Evolutionary conservation across 495 filamentous ascomycete genomes (phyloP).

Genomic region (Neurospora sp.): DNA sequence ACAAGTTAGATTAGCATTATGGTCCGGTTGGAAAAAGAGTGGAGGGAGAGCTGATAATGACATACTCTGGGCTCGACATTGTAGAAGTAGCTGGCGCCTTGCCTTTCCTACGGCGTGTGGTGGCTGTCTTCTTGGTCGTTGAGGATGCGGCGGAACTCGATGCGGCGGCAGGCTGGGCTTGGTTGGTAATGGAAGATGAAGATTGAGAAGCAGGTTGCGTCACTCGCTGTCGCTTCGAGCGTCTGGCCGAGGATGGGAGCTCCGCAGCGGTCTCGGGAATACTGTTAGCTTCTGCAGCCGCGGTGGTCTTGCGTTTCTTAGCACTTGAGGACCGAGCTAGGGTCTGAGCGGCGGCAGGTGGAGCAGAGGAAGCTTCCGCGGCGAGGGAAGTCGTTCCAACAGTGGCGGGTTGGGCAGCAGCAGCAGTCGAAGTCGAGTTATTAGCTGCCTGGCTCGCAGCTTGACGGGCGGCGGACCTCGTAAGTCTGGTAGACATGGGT

Average conservation of each 20-base stretch:
- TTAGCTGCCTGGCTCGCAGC: constrained; percentile 50
- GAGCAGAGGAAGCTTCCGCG: constrained; percentile 18
- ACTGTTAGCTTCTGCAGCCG: constrained; percentile 10
- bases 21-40: not conserved
- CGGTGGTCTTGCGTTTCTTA: constrained; percentile 32
- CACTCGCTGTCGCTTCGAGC: constrained; percentile 43
- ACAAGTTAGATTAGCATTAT: constrained; percentile 5
- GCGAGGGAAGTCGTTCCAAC: not conserved
- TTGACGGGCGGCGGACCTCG: constrained; percentile 69
- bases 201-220: constrained; percentile 18
- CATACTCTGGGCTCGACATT: constrained; percentile 80
- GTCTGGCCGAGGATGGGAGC: constrained; percentile 30
- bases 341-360: constrained; percentile 35
- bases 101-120: constrained; percentile 49
- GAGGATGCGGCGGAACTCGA: constrained; percentile 12
- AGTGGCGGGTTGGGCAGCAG: constrained; percentile 30
- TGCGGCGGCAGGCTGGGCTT: constrained; percentile 12
- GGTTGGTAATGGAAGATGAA: constrained; percentile 1
- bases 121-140: constrained; percentile 24
- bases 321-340: constrained; percentile 17
- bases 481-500: constrained; percentile 81
- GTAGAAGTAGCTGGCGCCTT: constrained; percentile 44
- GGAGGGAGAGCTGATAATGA: not conserved
- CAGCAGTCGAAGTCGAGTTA: constrained; percentile 30
- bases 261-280: constrained; percentile 21